Evolutionary conservation across 768 basidiomycete species (phyloP).

Genomic region (Lanmaoa rubissima): DNA sequence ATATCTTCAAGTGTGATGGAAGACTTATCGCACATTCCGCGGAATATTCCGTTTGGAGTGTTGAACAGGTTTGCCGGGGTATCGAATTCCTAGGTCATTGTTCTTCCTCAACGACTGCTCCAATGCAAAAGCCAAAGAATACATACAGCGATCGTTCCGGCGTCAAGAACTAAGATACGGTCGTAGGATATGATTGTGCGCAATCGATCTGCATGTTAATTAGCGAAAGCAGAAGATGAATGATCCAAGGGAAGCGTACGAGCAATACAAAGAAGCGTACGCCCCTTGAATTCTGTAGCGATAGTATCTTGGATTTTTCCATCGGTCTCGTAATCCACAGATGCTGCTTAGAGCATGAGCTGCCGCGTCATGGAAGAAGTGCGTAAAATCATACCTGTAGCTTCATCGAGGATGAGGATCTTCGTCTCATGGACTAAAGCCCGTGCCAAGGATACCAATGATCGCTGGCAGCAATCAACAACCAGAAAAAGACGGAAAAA

Average conservation of each 20-base stretch:
- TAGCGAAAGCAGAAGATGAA: not conserved
- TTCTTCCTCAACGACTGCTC: not conserved
- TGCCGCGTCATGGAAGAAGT: not conserved
- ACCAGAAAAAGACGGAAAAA: not conserved
- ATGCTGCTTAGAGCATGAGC: constrained; percentile 43
- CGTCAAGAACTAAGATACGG: constrained; percentile 83
- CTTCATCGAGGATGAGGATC: constrained; percentile 88
- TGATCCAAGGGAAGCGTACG: constrained; percentile 45
- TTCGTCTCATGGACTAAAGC: constrained; percentile 85
- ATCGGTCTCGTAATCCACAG: constrained; percentile 88
- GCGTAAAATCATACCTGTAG: constrained; percentile 51
- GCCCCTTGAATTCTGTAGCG: constrained; percentile 74
- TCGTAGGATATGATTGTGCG: constrained; percentile 88
- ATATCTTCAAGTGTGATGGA: constrained; percentile 75
- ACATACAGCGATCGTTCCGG: constrained; percentile 70
- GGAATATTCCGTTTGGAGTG: constrained; percentile 64
- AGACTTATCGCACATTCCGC: constrained; percentile 84
- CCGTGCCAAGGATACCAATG: constrained; percentile 82
- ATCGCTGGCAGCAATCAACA: constrained; percentile 55
- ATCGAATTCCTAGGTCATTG: constrained; percentile 64
- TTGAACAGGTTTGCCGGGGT: constrained; percentile 67
- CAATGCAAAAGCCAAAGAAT: not conserved
- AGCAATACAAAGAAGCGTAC: constrained; percentile 85
- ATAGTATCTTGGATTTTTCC: constrained; percentile 91
- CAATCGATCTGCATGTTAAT: constrained; percentile 58